Base-by-base conservation (phyloP, 2,329 filamentous ascomycete species). In the Penicillium sp. region DNA sequence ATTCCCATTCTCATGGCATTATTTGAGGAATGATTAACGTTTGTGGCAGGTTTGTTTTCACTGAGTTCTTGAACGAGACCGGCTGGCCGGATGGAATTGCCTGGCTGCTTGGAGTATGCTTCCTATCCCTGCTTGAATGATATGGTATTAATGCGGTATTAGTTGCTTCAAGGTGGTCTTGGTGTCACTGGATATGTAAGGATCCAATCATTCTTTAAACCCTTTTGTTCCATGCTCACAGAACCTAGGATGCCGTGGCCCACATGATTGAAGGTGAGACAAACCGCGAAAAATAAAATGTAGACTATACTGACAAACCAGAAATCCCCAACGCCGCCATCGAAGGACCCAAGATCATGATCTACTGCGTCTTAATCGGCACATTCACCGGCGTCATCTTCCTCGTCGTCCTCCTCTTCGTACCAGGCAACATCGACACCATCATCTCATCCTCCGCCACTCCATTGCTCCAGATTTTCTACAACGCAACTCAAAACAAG, bases 61-160 rank as follows among this genome's bases (percentile, higher is more conserved):
- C 80, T 5, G 71, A 82, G 1, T 90, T 90, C 64, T 81, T 88
- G 66, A 91, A 91, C 62, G 69, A 81, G 47, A 84, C 83, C 8
- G 85, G 84, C 43, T 89, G 86, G 86, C 86, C 86, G 0, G 83
- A 88, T 69, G 86, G 86, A 0, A 67, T 89, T 61, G 73, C 74
- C 43, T 77, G 75, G 75, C 62, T 77, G 28, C 66, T 77, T 14
- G 75, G 75, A 40, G 70, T 73, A 71, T 60, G 70, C 38, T 38
- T 12, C 7, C 30, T 12, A 4, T 3, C 16, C 9, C 16, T 12
- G 8, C 28, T 5, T 49, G n/a, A 16, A 14, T 5, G 16, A 20
- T 16, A 11, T 18, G 9, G 14, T 57, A 56, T 62, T 71, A 57
- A 72, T 57, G n/a, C 28, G 14, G 21, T 43, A 52, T 49, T 23